phyloP scores from a whole-genome alignment of 768 basidiomycete genomes.

The Sistotremastrum niveocremeum region DNA sequence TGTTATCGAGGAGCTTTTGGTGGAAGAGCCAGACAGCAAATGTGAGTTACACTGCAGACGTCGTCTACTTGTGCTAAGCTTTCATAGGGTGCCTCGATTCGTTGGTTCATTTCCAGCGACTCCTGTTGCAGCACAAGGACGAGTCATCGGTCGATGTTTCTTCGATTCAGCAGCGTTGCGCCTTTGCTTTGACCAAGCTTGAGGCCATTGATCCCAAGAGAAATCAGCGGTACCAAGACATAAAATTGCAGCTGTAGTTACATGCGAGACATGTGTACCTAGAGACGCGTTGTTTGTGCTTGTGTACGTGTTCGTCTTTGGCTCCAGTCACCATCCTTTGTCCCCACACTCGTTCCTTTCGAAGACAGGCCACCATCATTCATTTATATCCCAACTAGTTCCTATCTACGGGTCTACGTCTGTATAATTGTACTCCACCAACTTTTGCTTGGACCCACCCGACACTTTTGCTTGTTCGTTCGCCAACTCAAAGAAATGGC shows the following conservation, averaged over 20 bases:
- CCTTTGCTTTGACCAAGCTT: slow-evolving; percentile 41
- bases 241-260: slow-evolving; percentile 13
- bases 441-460: too few species aligned
- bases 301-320: not conserved
- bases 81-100: slow-evolving; percentile 89
- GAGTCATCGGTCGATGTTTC: slow-evolving; percentile 20
- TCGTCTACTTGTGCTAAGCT: slow-evolving; percentile 1
- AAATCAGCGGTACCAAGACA: slow-evolving; percentile 50
- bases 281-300: not conserved
- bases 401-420: too few species aligned
- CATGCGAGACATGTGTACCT: not conserved
- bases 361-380: not conserved
- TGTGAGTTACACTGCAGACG: slow-evolving; percentile 33
- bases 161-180: slow-evolving; percentile 25
- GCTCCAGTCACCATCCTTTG: not conserved
- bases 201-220: slow-evolving; percentile 52
- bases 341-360: not conserved
- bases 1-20: slow-evolving; percentile 69
- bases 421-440: too few species aligned
- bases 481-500: too few species aligned
- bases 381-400: not conserved
- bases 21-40: slow-evolving; percentile 86
- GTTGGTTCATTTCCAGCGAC: slow-evolving; percentile 65
- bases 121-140: slow-evolving; percentile 42
- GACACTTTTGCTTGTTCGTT: too few species aligned